Evolutionary conservation across 805 yeast genomes (phyloP).

Genomic region (Candida qinlingensis): DNA sequence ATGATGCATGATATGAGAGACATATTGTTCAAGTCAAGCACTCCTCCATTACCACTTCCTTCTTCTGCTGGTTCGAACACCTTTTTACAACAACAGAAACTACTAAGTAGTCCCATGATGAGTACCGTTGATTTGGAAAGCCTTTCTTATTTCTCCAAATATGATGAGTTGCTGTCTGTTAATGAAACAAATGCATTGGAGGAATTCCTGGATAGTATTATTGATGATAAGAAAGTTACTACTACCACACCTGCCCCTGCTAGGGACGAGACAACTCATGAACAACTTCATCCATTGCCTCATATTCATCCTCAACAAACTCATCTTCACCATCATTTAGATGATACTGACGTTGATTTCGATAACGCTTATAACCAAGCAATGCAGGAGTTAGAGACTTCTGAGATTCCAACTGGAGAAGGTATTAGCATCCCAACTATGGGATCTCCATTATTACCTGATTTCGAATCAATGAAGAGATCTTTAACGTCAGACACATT

Average conservation of each 20-base stretch:
- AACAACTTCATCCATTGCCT: too few species aligned
- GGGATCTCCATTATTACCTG: constrained; percentile 2
- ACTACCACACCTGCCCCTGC: too few species aligned
- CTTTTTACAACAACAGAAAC: constrained; percentile 1
- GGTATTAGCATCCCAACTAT: not conserved
- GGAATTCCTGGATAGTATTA: constrained; percentile 25
- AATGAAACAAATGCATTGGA: constrained; percentile 25
- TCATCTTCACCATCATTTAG: not conserved
- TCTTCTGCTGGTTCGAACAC: not conserved
- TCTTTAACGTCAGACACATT: not conserved
- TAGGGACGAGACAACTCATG: too few species aligned
- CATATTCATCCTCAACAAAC: too few species aligned
- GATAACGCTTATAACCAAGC: constrained; percentile 1
- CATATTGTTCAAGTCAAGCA: constrained; percentile 8
- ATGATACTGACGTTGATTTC: not conserved
- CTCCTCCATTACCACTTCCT: constrained; percentile 11
- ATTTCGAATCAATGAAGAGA: not conserved
- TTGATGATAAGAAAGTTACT: constrained; percentile 18
- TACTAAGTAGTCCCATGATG: not conserved
- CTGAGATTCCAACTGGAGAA: not conserved
- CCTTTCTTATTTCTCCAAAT: constrained; percentile 13
- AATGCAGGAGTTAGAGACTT: not conserved
- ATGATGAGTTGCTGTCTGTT: constrained; percentile 21
- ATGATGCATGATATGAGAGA: constrained; percentile 7
- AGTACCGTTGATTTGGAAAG: constrained; percentile 13